Evolutionary conservation across 441 rosid genomes (phyloP).

Genomic region (Isatis lusitanica): DNA sequence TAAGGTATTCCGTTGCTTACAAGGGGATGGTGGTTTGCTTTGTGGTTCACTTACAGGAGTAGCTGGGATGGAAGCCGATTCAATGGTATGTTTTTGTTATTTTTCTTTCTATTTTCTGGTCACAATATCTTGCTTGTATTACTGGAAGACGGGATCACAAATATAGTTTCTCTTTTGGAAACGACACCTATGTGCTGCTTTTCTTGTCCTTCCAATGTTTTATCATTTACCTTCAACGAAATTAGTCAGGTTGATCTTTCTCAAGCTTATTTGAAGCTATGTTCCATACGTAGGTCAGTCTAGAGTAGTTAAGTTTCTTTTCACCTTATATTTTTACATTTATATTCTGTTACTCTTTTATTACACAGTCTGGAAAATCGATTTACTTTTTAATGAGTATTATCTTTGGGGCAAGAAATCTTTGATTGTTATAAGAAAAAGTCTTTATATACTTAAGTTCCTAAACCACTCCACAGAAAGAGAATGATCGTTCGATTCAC

Average conservation of each 20-base stretch:
- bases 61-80: slow-evolving; percentile 98
- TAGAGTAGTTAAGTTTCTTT: neutral
- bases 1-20: slow-evolving; percentile 88
- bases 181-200: neutral
- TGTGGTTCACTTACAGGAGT: slow-evolving; percentile 96
- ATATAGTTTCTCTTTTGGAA: neutral
- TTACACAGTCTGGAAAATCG: neutral
- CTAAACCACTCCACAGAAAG: neutral
- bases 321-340: neutral
- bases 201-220: slow-evolving; percentile 16
- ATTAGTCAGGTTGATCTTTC: slow-evolving; percentile 10
- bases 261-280: slow-evolving; percentile 18
- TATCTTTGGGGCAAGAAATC: slow-evolving; percentile 6
- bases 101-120: neutral
- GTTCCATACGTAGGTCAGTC: slow-evolving; percentile 11
- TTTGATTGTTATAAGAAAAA: neutral
- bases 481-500: neutral
- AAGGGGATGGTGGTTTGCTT: slow-evolving; percentile 98
- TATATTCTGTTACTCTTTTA: slow-evolving; percentile 2
- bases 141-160: slow-evolving; percentile 14
- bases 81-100: slow-evolving; percentile 72
- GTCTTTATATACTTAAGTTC: neutral
- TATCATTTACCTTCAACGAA: neutral
- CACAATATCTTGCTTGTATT: slow-evolving; percentile 8
- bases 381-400: neutral